Evolutionary conservation across 306 rosid genomes (phyloP).

Genomic region (Lagenaria siceraria): DNA sequence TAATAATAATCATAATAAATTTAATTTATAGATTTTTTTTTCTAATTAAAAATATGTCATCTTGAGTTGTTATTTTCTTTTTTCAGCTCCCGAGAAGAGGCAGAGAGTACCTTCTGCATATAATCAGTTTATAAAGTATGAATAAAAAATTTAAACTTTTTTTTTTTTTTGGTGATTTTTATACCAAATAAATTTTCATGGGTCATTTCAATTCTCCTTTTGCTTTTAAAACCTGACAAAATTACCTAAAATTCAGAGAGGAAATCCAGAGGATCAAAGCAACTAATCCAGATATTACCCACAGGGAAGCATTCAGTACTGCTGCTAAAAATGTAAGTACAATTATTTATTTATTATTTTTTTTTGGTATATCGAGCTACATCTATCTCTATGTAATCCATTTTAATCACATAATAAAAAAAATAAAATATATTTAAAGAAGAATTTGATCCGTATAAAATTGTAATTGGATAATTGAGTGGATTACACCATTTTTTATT

Average conservation of each 20-base stretch:
- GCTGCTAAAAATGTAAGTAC: conserved; percentile 83
- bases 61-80: conserved; percentile 52
- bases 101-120: conserved; percentile 99
- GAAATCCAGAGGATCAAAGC: conserved; percentile 99
- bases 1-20: background rate
- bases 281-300: conserved; percentile 90
- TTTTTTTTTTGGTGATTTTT: background rate
- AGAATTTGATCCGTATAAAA: too few species aligned
- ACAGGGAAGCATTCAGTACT: conserved; percentile 95
- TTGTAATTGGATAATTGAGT: too few species aligned
- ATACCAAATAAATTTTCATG: background rate
- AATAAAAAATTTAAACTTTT: background rate
- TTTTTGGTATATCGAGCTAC: background rate
- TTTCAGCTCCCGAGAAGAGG: conserved; percentile 99
- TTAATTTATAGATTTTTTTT: background rate
- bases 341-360: background rate
- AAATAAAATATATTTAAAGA: background rate
- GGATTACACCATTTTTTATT: too few species aligned
- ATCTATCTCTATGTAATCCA: too few species aligned
- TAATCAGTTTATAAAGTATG: conserved; percentile 94
- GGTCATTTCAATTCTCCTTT: conserved; percentile 1
- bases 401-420: too few species aligned
- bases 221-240: background rate
- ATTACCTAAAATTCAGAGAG: conserved; percentile 41
- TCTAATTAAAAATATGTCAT: background rate